Evolutionary conservation across 306 rosid genomes (phyloP).

Genomic region (Fagus crenata): DNA sequence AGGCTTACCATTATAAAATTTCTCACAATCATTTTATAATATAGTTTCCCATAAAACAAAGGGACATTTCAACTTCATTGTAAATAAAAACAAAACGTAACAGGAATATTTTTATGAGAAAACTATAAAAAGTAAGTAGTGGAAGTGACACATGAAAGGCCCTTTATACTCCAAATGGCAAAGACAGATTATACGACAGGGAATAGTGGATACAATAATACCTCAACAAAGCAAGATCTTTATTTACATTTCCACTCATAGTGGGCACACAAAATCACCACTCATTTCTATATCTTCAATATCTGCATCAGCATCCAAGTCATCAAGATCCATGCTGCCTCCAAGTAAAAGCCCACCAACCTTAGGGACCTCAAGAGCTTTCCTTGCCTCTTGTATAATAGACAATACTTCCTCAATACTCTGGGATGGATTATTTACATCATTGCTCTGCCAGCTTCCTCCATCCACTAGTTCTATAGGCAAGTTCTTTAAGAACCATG

Average conservation of each 20-base stretch:
- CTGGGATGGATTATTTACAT: slow-evolving; percentile 64
- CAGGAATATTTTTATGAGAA: slow-evolving; percentile 1
- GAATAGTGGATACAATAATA: slow-evolving; percentile 22
- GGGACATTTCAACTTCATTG: slow-evolving; percentile 9
- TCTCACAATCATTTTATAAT: not conserved
- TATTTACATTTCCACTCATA: slow-evolving; percentile 37
- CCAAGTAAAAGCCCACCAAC: slow-evolving; percentile 42
- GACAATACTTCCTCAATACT: slow-evolving; percentile 60
- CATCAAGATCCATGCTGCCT: slow-evolving; percentile 76
- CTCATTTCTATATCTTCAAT: slow-evolving; percentile 59
- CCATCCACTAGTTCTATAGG: slow-evolving; percentile 69
- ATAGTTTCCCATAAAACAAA: not conserved
- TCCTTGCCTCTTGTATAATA: slow-evolving; percentile 73
- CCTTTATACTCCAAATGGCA: slow-evolving; percentile 10
- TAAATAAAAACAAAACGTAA: not conserved
- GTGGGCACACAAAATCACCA: slow-evolving; percentile 62
- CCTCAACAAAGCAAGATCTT: not conserved
- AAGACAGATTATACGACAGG: slow-evolving; percentile 16
- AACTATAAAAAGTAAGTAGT: slow-evolving; percentile 11
- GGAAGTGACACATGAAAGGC: slow-evolving; percentile 19
- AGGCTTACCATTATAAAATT: not conserved
- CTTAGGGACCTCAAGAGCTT: slow-evolving; percentile 32
- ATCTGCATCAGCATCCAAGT: slow-evolving; percentile 60
- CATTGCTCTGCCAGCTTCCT: slow-evolving; percentile 63
- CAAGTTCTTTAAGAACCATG: slow-evolving; percentile 77